Evolutionary conservation across 345 rosid species (phyloP).

Genomic region (Bruguiera parviflora): DNA sequence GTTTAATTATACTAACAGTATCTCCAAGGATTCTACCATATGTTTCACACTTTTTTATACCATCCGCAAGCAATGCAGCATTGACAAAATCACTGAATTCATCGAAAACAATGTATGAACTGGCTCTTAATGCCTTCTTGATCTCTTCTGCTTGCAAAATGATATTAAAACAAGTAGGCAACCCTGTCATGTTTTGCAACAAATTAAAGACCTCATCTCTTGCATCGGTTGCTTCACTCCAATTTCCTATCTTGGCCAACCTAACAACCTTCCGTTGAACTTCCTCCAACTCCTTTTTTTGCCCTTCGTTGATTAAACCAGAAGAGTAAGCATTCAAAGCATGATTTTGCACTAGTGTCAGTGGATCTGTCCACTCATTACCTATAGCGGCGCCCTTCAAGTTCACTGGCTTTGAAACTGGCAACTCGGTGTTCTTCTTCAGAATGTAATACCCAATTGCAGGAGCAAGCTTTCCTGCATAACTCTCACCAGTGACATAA

Average conservation of each 20-base stretch:
- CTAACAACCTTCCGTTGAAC: constrained; percentile 40
- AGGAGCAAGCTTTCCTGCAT: constrained; percentile 71
- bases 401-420: constrained; percentile 33
- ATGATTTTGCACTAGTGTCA: constrained; percentile 46
- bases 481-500: constrained; percentile 70
- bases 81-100: background rate
- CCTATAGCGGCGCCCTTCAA: constrained; percentile 67
- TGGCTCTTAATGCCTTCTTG: constrained; percentile 1
- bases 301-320: constrained; percentile 60
- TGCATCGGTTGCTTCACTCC: constrained; percentile 65
- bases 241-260: constrained; percentile 36
- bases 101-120: background rate
- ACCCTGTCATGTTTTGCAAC: constrained; percentile 55
- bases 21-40: constrained; percentile 40
- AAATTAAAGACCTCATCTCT: constrained; percentile 25
- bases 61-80: constrained; percentile 5
- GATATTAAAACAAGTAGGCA: constrained; percentile 39
- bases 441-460: constrained; percentile 66
- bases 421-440: constrained; percentile 34
- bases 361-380: constrained; percentile 72
- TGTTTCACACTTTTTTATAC: constrained; percentile 10
- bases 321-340: constrained; percentile 52
- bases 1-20: too few relatives aligned
- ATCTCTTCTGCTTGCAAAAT: constrained; percentile 25
- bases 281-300: constrained; percentile 49